Base-by-base conservation (phyloP, 2,329 filamentous ascomycete genomes). In the Hortaea sp. region DNA sequence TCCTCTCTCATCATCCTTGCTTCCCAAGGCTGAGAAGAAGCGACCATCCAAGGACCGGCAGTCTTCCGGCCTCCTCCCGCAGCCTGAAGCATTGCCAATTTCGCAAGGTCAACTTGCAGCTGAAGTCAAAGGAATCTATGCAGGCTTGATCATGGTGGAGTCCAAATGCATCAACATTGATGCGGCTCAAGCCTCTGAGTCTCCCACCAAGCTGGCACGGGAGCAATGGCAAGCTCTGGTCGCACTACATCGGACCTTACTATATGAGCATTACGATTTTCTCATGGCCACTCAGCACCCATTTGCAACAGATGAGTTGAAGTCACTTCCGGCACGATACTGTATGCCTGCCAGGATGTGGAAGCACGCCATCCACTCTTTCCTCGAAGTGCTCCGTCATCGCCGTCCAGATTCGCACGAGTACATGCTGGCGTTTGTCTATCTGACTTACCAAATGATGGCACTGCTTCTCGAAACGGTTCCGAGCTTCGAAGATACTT, bases 311-410 rank as follows among this genome's bases (percentile, higher is more conserved):
- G 73, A 74, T 0, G 78, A 82, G 0, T 63, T 97, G 0, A 74
- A 77, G 3, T 71, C 78, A 0, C 65, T 95, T 0, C 83, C 88
- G 0, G 75, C 76, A 0, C 92, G 92, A 50, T 95, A 95, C 55
- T 81, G 81, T 0, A 95, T 97, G 87, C 89, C 90, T 0, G 88
- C 86, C 0, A 73, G 90, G 0, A 92, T 97, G 85, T 97, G 92
- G 92, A 76, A 87, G 0, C 86, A 94, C 56, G 90, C 86, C 0
- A 95, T 97, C 3, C 88, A 67, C 42, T 59, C 62, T 1, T 66
- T 66, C 46, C 49, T 67, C 12, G 64, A 67, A 49, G 57, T 66
- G 1, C 64, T 94, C 0, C 73, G 87, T 0, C 80, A 86, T 53
- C 77, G 82, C 2, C 69, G 95, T 0, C 90, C 89, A 0, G 74